Conservation (phyloP, 352 stramenopile genomes). For the Elongisporangium senticosum region DNA sequence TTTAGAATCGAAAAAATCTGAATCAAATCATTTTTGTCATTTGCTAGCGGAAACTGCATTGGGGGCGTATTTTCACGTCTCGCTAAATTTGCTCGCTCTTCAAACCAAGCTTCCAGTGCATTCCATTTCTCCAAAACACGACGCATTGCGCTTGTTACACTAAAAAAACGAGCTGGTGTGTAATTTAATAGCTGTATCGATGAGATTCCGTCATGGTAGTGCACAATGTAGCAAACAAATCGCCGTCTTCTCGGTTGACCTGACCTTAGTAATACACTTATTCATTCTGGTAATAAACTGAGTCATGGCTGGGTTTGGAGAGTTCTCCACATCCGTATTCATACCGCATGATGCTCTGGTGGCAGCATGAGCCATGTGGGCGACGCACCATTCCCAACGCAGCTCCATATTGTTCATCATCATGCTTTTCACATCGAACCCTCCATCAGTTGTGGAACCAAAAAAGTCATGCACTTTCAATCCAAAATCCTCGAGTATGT, state of each 20-base stretch:
- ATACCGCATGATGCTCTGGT: constrained; percentile 10
- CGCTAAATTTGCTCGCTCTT: not conserved
- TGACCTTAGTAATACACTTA: constrained; percentile 12
- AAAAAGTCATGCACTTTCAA: constrained; percentile 13
- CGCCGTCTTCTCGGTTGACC: constrained; percentile 3
- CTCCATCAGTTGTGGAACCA: constrained; percentile 9
- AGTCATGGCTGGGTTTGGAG: constrained; percentile 2
- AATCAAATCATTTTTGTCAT: too few relatives aligned
- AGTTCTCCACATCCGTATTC: constrained; percentile 1
- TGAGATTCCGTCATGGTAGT: not conserved
- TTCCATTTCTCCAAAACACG: constrained; percentile 2
- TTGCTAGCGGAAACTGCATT: too few relatives aligned
- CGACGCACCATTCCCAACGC: constrained; percentile 6
- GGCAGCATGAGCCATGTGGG: constrained; percentile 5
- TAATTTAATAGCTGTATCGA: not conserved
- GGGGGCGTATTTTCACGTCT: not conserved
- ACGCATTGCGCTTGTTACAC: not conserved
- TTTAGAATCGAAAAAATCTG: too few relatives aligned
- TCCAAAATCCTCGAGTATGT: constrained; percentile 15
- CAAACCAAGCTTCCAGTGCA: not conserved
- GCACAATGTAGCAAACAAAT: constrained; percentile 11
- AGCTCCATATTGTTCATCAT: constrained; percentile 3
- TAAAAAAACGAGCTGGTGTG: not conserved
- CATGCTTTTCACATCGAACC: constrained; percentile 3
- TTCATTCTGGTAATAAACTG: constrained; percentile 10